phyloP scores from a whole-genome alignment of 75 land plant genomes.

The Sequoia sempervirens region DNA sequence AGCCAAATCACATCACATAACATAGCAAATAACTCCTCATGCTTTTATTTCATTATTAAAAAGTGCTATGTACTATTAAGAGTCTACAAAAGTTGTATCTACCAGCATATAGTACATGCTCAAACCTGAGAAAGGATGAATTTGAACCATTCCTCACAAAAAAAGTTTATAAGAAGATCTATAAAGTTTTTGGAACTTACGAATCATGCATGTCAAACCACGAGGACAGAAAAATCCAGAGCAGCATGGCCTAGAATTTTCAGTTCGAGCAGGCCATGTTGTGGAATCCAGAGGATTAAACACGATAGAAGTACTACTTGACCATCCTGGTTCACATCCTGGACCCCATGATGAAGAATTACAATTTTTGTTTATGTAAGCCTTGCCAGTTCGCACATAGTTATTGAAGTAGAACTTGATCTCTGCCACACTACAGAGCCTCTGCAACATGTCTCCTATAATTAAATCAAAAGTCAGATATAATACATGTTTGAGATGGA shows the following conservation, averaged over 20 bases:
- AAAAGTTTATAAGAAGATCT: neutral
- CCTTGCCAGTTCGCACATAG: constrained; percentile 15
- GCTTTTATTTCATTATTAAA: too few relatives aligned
- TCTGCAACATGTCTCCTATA: constrained; percentile 42
- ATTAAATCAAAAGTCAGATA: neutral
- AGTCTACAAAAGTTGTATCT: constrained; percentile 1
- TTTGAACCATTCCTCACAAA: neutral
- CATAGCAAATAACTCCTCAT: too few relatives aligned
- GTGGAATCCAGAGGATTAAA: constrained; percentile 30
- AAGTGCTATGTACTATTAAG: too few relatives aligned
- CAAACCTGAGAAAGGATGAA: neutral
- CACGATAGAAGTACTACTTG: constrained; percentile 28
- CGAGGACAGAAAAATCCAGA: constrained; percentile 93
- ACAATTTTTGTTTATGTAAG: constrained; percentile 68
- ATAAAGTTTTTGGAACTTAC: constrained; percentile 45
- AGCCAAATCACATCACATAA: too few relatives aligned
- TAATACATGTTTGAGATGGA: neutral
- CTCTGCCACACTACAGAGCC: constrained; percentile 67
- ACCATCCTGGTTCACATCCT: constrained; percentile 94
- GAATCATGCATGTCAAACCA: constrained; percentile 94
- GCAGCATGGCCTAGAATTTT: constrained; percentile 63
- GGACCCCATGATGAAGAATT: constrained; percentile 63
- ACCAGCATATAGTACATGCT: neutral
- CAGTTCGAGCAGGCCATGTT: constrained; percentile 43
- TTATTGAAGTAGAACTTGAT: constrained; percentile 56